phyloP scores from a whole-genome alignment of 108 stramenopile genomes.

The Stephanodiscus triporus region DNA sequence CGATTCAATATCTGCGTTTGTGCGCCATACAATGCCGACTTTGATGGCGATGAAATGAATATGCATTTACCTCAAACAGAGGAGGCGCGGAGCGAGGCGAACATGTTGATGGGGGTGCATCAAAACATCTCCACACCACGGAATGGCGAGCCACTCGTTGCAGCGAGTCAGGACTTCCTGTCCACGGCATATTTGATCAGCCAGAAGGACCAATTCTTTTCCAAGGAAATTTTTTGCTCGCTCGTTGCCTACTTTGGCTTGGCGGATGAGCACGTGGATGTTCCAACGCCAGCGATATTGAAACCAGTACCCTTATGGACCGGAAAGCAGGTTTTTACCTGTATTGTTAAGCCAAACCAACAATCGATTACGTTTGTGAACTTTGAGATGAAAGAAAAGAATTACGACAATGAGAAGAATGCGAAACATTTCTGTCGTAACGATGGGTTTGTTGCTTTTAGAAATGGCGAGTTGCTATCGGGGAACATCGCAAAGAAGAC shows the following conservation, averaged over 20 bases:
- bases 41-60: constrained; percentile 99
- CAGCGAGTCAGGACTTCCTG: constrained; percentile 96
- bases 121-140: constrained; percentile 96
- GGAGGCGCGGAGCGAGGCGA: constrained; percentile 98
- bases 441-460: constrained; percentile 96
- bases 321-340: constrained; percentile 94
- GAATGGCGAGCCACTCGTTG: constrained; percentile 98
- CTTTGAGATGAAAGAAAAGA: constrained; percentile 95
- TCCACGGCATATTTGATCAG: constrained; percentile 95
- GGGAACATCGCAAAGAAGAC: constrained; percentile 97
- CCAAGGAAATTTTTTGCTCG: constrained; percentile 84
- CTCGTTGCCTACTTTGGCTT: constrained; percentile 92
- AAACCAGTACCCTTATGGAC: constrained; percentile 96
- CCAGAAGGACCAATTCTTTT: constrained; percentile 94
- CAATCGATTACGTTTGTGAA: constrained; percentile 70
- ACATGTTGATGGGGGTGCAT: constrained; percentile 92
- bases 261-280: constrained; percentile 89
- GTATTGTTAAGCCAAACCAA: constrained; percentile 88
- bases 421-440: constrained; percentile 89
- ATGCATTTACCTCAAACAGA: constrained; percentile 99
- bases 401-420: constrained; percentile 70
- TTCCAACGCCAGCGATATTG: constrained; percentile 92
- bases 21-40: constrained; percentile 99
- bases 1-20: constrained; percentile 99
- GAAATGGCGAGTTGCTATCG: constrained; percentile 89